These are phyloP conservation scores for Quercus agrifolia DNA, from an alignment of 306 rosid species.

Conservation along the genomic window DNA sequence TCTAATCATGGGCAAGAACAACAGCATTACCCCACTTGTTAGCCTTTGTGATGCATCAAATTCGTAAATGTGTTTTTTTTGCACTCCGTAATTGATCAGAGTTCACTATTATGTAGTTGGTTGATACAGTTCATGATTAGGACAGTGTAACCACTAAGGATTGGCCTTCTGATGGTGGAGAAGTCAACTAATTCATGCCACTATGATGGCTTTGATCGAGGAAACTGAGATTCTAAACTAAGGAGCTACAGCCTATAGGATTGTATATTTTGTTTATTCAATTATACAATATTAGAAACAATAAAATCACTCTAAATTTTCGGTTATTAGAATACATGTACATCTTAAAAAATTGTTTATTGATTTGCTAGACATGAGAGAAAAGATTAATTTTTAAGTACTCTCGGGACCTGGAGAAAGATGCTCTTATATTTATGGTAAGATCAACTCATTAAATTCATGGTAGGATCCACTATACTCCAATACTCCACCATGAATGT, in stretches of 20 bases:
- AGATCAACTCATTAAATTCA: rapidly evolving
- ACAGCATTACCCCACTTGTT: no score
- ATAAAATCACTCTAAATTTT: no score
- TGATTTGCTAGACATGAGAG: no score
- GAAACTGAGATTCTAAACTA: not conserved
- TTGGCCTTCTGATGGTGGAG: not conserved
- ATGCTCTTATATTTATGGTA: no score
- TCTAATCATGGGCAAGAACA: not conserved
- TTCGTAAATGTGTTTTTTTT: not conserved
- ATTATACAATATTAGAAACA: no score
- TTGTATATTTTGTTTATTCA: no score
- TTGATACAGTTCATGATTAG: not conserved
- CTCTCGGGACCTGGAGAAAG: rapidly evolving
- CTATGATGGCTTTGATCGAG: not conserved
- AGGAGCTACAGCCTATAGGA: not conserved
- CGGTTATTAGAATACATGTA: no score
- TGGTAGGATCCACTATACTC: no score
- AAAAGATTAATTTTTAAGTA: no score
- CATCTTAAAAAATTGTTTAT: no score
- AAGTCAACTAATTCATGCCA: not conserved
- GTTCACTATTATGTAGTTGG: not conserved
- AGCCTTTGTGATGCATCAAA: not conserved
- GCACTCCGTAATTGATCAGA: not conserved
- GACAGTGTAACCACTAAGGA: not conserved
- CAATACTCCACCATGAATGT: no score